Evolutionary conservation across 331 rosid genomes (phyloP), one percentile per base, ranked within the genome.

Genomic region (Stylosanthes scabra): DNA sequence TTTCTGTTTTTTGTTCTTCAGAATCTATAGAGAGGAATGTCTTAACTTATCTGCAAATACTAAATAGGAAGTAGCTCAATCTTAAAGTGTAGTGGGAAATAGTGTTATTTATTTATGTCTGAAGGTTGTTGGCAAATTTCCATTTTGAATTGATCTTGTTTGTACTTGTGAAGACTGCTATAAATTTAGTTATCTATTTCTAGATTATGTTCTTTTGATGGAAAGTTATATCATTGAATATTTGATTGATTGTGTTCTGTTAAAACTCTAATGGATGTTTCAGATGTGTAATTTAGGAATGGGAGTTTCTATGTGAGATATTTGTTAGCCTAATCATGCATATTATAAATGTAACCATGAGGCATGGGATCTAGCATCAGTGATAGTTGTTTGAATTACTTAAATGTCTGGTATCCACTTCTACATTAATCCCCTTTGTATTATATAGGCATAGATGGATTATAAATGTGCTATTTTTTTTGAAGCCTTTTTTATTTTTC

Each of bases 61-160:
- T 20, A 56, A 45, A 54, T 56, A 1, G 64, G 37, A 56, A 56
- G 9, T 58, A 4, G 62, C 5, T 51, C 16, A 70, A 58, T 45
- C 69, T 51, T 70, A 50, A 57, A 31, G 37, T 16, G 70, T 3
- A 52, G 61, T 69, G 27, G 68, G 68, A 68, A 61, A 68, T 11
- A 72, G 49, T 65, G 58, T 74, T 15, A 20, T 27, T 20, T 8
- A 64, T 57, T 50, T 28, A 60, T 49, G 59, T 28, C 60, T 49
- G 1, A 12, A 62, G 41, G 61, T n/a, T 57, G 58, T 59, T 66
- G 29, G 42, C 62, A 20, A 31, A 42, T 49, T 64, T 81, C 29
- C 41, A 66, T 59, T 65, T 61, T 65, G 20, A 72, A 2, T 12
- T 44, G 57, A 20, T 27, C 8, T 72, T 59, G 66, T 15, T 11